Base-by-base conservation (phyloP, 1,139 yeast species). In the Nadsonia starkeyi-henricii region DNA sequence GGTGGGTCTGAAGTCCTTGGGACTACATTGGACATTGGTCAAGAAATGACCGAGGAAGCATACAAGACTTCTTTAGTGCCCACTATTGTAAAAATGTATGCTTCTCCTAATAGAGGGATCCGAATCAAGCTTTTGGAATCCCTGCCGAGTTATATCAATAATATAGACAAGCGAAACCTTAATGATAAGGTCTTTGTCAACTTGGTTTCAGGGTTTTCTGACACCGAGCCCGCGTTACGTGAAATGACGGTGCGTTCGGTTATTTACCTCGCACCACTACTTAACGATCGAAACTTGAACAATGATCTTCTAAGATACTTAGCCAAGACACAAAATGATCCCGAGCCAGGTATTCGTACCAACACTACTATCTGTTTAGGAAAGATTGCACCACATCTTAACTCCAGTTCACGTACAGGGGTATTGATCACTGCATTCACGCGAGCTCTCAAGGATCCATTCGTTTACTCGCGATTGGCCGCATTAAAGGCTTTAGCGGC, bases 241-340 rank as follows among this genome's bases (percentile, higher is more conserved):
- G 88, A 85, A 56, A 85, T 82, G 43, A 85, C 97, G 0, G 69
- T 91, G 44, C 81, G 81, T 48, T 77, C 89, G 1, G 76, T 86
- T 7, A 73, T 81, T 2, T 65, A 70, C 4, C 67, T 91, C 36
- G 77, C 81, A 2, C 79, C 80, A 28, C 79, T 79, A 56, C 72
- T 91, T 2, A 57, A 85, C 0, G 86, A 81, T 41, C 76, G 95
- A 49, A 95, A 85, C 61, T 71, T 89, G 46, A 91, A 91, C 60
- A 89, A 88, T 57, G 97, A 91, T 50, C 67, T 91, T 41, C 69
- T 91, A 48, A 75, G 94, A 55, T 74, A 79, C 46, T 68, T 91
- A 51, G 97, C 97, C 1, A 85, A 84, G 60, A 78, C 95, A 1
- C 97, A 89, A 62, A 81, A 77, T 62, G 98, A 91, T 60, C 77